A percentile compares a stretch with the other conserved stretches of the same genome.
phyloP scores from a whole-genome alignment of 2,329 filamentous ascomycete species.

The Drechslerella dactyloides region DNA sequence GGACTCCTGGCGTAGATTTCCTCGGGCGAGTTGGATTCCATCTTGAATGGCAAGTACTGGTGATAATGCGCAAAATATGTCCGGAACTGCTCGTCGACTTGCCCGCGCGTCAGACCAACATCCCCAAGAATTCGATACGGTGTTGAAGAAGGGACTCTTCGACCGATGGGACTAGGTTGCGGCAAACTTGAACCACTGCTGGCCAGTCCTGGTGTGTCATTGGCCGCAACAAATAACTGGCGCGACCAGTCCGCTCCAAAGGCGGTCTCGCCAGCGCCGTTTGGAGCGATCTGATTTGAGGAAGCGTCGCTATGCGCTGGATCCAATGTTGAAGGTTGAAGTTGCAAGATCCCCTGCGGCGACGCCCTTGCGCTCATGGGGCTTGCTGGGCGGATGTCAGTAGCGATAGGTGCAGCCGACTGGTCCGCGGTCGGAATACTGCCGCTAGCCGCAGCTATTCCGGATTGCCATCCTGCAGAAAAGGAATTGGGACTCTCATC shows the following conservation, averaged over 20 bases:
- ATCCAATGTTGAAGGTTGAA: conserved; percentile 18
- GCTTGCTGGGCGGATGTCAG: conserved; percentile 20
- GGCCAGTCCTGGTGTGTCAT: conserved; percentile 1
- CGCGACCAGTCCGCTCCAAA: conserved; percentile 20
- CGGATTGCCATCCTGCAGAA: conserved; percentile 19
- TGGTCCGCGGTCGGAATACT: background rate
- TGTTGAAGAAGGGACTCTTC: conserved; percentile 11
- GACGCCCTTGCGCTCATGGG: conserved; percentile 28
- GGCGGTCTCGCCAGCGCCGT: conserved; percentile 2
- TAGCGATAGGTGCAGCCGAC: conserved; percentile 1
- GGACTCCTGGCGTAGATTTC: conserved; percentile 23
- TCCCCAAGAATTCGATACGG: conserved; percentile 32
- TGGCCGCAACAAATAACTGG: conserved; percentile 7
- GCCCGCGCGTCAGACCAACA: conserved; percentile 29
- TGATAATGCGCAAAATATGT: conserved; percentile 30
- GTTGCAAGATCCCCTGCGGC: conserved; percentile 22
- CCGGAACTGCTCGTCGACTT: conserved; percentile 33
- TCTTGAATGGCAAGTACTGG: conserved; percentile 32
- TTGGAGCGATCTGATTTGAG: conserved; percentile 13
- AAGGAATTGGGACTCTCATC: conserved; percentile 18
- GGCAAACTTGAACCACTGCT: background rate
- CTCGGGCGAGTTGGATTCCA: conserved; percentile 20
- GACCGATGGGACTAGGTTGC: background rate
- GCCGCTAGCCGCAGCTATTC: conserved; percentile 4
- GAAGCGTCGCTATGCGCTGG: conserved; percentile 17